phyloP scores from a whole-genome alignment of 257 asterid species.

The Solanum chilense region DNA sequence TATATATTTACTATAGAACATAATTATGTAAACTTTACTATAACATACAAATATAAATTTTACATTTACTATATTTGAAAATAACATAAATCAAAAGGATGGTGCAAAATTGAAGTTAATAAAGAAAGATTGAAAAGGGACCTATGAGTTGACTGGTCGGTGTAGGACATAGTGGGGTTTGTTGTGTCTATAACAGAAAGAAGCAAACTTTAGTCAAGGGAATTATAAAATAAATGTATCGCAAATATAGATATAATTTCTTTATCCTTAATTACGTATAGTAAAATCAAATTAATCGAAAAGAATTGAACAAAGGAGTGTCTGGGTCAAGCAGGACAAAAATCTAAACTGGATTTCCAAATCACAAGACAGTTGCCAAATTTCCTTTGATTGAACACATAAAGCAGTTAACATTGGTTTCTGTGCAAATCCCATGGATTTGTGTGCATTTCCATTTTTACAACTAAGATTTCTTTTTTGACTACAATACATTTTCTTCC shows the following conservation, averaged over 20 bases:
- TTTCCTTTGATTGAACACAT: not conserved
- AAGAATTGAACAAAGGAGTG: not conserved
- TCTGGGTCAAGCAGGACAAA: conserved; percentile 17
- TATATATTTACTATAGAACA: accelerated
- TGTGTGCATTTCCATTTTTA: not conserved
- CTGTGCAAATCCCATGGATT: conserved; percentile 1
- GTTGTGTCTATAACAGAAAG: not conserved
- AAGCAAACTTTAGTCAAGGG: not conserved
- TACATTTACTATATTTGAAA: accelerated
- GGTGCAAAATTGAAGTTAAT: not conserved
- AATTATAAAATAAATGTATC: not conserved
- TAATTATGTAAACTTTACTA: too few species aligned
- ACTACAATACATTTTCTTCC: not conserved
- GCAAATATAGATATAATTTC: not conserved
- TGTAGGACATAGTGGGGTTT: not conserved
- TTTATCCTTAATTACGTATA: not conserved
- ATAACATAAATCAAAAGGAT: not conserved
- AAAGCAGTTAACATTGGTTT: not conserved
- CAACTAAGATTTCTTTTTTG: not conserved
- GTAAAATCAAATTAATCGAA: not conserved
- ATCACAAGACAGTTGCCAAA: not conserved
- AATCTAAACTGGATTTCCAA: conserved; percentile 13
- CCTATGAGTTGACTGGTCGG: not conserved
- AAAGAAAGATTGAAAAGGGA: not conserved
- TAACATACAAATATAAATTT: too few species aligned